phyloP scores from a whole-genome alignment of 208 protist genomes.

The Trichomonas tenax region DNA sequence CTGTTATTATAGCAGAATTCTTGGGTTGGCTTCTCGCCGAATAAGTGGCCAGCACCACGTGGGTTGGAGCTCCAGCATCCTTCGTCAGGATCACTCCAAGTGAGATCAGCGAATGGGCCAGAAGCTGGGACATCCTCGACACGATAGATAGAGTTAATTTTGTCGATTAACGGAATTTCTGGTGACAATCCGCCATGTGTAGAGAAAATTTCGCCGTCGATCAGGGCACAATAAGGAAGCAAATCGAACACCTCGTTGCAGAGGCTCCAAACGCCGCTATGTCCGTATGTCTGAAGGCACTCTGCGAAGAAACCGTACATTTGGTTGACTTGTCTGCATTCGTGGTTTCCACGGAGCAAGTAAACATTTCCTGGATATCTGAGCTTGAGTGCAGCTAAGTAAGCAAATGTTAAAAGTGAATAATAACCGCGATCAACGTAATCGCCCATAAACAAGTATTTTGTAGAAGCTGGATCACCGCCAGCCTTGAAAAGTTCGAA shows the following conservation, averaged over 20 bases:
- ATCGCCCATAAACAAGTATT: constrained; percentile 84
- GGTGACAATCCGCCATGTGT: constrained; percentile 66
- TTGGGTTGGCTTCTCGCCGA: constrained; percentile 63
- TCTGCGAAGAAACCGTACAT: constrained; percentile 74
- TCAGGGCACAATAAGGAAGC: constrained; percentile 55
- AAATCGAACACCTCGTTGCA: constrained; percentile 66
- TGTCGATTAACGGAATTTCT: constrained; percentile 55
- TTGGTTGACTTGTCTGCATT: constrained; percentile 73
- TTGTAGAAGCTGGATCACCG: constrained; percentile 65
- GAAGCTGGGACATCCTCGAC: constrained; percentile 33
- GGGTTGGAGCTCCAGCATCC: constrained; percentile 84
- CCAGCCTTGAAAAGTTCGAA: constrained; percentile 65
- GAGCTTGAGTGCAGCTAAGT: constrained; percentile 67
- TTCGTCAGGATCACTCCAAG: constrained; percentile 86
- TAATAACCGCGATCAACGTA: constrained; percentile 33
- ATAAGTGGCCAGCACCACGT: constrained; percentile 95
- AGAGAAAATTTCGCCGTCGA: constrained; percentile 51
- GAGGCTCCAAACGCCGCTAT: constrained; percentile 61
- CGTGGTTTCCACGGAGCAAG: constrained; percentile 75
- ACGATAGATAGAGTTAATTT: constrained; percentile 62
- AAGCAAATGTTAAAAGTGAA: constrained; percentile 64
- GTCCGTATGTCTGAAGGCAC: constrained; percentile 63
- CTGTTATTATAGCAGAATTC: constrained; percentile 74
- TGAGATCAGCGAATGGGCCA: constrained; percentile 53
- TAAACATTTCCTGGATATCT: constrained; percentile 63